Base-by-base conservation (phyloP, 2,329 filamentous ascomycete genomes). In the Xylaria sp. region DNA sequence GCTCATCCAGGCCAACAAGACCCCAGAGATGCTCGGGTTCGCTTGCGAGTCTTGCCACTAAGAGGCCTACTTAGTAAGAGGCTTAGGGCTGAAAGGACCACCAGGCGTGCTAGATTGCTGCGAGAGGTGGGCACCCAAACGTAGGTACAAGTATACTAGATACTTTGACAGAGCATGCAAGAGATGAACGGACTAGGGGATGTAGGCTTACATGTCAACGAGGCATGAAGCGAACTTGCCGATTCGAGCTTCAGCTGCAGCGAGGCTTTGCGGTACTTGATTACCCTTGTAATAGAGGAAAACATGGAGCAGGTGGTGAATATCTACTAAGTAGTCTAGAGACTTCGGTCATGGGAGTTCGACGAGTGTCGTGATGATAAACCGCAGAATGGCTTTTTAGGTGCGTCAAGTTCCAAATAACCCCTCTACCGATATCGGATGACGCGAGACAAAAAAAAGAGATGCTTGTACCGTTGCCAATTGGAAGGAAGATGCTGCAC, bases 61-160 rank as follows among this genome's bases (percentile, higher is more conserved):
- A 10, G 23, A 16, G 54, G 35, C 10, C 44, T 58, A 65, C n/a
- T n/a, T n/a, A n/a, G n/a, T n/a, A n/a, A n/a, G n/a, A 16, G 54
- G 35, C 10, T 58, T 58, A 65, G 44, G 62, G 54, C 54, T 59
- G 62, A 65, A 53, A 21, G 54, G 51, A 50, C 40, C 53, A 51
- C 55, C 21, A 18, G 21, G 18, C 54, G 54, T 65, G 44, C 18
- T 35, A 40, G 23, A 44, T 40, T 27, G 32, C 12, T 21, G 32
- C 32, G n/a, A 50, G 42, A 63, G 53, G 53, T 27, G 25, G 42
- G 9, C 16, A 13, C 44, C 48, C 23, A 37, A 27, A 25, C 10
- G 18, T 12, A 53, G n/a, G 40, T 44, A 44, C 5, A n/a, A 18
- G 16, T n/a, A 32, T 18, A 10, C 8, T 10, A 35, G 32, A 6